phyloP scores from a whole-genome alignment of 306 rosid genomes.

The Rosa chinensis region DNA sequence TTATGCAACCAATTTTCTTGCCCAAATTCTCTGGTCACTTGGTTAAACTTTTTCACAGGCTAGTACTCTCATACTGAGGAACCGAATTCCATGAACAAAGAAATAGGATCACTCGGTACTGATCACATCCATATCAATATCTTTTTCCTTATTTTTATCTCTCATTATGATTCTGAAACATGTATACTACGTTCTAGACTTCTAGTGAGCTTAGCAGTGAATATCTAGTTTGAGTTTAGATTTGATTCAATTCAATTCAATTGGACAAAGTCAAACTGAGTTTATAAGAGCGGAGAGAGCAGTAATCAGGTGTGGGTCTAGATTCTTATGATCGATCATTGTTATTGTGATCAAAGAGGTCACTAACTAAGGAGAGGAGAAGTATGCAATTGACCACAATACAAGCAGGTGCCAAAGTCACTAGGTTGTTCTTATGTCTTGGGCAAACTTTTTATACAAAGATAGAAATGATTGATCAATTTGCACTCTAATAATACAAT shows the following conservation, averaged over 20 bases:
- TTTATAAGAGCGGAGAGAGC: slow-evolving; percentile 25
- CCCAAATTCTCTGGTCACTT: not conserved
- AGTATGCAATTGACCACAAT: not conserved
- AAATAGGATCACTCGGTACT: not conserved
- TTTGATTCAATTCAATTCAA: not conserved
- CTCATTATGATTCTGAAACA: not conserved
- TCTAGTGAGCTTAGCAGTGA: not conserved
- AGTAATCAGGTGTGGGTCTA: not conserved
- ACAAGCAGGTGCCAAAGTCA: not conserved
- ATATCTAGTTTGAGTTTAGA: not conserved
- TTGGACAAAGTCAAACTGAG: slow-evolving; percentile 59
- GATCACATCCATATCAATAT: not conserved
- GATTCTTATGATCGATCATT: not conserved
- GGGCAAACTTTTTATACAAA: not conserved
- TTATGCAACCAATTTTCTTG: not conserved
- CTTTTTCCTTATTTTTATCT: not conserved
- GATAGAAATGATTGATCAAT: not conserved
- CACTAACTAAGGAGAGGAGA: not conserved
- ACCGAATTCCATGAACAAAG: not conserved
- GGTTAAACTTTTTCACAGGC: not conserved
- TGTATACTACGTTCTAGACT: not conserved
- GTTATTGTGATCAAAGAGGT: not conserved
- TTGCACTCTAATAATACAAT: not conserved
- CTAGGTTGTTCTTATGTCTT: not conserved
- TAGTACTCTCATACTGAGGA: not conserved